Conservation (phyloP, 192 early-diverging fungal genomes). For the Mortierella alpina region DNA sequence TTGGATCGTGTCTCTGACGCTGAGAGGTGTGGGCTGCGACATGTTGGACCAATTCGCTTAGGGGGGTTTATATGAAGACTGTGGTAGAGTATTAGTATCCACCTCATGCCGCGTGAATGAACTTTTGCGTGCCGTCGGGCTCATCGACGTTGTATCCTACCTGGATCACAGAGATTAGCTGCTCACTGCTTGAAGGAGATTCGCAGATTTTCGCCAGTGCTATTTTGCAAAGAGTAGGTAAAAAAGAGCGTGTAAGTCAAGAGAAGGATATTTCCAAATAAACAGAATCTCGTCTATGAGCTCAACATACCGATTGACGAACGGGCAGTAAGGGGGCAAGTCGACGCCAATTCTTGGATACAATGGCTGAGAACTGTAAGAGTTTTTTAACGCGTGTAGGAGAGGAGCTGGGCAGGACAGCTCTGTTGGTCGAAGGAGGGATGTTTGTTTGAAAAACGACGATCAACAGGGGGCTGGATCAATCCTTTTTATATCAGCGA, state of each 20-base stretch:
- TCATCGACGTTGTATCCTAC: neutral
- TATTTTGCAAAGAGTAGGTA: neutral
- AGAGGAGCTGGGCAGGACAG: too few relatives aligned
- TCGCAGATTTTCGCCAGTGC: constrained; percentile 24
- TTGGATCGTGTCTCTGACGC: constrained; percentile 16
- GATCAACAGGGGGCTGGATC: too few relatives aligned
- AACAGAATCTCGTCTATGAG: too few relatives aligned
- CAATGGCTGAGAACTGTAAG: neutral
- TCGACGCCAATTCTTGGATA: constrained; percentile 54
- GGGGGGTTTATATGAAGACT: constrained; percentile 38
- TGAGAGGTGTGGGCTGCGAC: constrained; percentile 4
- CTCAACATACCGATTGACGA: constrained; percentile 20
- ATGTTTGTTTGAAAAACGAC: too few relatives aligned
- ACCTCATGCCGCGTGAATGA: too few relatives aligned
- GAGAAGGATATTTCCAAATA: neutral
- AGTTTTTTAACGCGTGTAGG: too few relatives aligned
- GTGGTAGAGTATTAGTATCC: neutral
- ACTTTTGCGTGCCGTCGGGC: neutral
- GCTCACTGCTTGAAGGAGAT: constrained; percentile 12
- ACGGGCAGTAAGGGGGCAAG: constrained; percentile 21
- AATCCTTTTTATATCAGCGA: too few relatives aligned
- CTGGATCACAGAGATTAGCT: constrained; percentile 12
- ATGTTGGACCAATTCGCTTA: constrained; percentile 5
- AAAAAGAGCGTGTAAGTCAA: neutral
- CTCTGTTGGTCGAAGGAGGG: too few relatives aligned